Percentiles rank a stretch among this genome's conserved stretches.
Evolutionary conservation across 1,139 yeast genomes (phyloP).

Genomic region (Sugiyamaella xylanicola): DNA sequence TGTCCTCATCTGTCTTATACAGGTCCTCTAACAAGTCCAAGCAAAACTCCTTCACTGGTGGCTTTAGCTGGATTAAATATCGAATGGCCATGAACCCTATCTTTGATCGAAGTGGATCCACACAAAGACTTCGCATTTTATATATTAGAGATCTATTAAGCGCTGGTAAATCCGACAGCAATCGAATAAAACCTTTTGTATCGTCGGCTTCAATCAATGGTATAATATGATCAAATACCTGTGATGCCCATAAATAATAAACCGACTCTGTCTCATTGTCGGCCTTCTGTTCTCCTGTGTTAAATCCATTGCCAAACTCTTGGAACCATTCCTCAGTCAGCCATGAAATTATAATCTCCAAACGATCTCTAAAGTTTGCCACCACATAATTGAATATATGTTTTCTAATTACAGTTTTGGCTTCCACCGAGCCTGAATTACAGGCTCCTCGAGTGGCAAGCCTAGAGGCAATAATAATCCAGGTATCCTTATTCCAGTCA

Average conservation of each 20-base stretch:
- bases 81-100: constrained; percentile 78
- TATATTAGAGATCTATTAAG: constrained; percentile 62
- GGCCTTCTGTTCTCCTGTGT: too few species aligned
- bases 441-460: constrained; percentile 76
- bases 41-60: constrained; percentile 74
- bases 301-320: constrained; percentile 34
- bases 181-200: constrained; percentile 74
- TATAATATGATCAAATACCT: constrained; percentile 74
- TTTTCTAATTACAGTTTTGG: constrained; percentile 53
- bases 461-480: constrained; percentile 76
- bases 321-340: constrained; percentile 92
- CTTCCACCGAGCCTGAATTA: constrained; percentile 20
- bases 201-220: constrained; percentile 83
- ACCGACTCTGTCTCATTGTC: constrained; percentile 12
- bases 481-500: constrained; percentile 70
- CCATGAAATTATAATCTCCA: constrained; percentile 89
- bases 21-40: constrained; percentile 64
- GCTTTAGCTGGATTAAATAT: constrained; percentile 84
- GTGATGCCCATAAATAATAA: constrained; percentile 61
- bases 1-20: constrained; percentile 54
- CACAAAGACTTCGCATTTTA: constrained; percentile 71
- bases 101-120: constrained; percentile 79
- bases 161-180: constrained; percentile 83
- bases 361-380: constrained; percentile 68
- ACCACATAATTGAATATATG: constrained; percentile 73